Evolutionary conservation across 2,329 filamentous ascomycete species (phyloP), one percentile per base, ranked within the genome.

Genomic region (Xylaria sp.): DNA sequence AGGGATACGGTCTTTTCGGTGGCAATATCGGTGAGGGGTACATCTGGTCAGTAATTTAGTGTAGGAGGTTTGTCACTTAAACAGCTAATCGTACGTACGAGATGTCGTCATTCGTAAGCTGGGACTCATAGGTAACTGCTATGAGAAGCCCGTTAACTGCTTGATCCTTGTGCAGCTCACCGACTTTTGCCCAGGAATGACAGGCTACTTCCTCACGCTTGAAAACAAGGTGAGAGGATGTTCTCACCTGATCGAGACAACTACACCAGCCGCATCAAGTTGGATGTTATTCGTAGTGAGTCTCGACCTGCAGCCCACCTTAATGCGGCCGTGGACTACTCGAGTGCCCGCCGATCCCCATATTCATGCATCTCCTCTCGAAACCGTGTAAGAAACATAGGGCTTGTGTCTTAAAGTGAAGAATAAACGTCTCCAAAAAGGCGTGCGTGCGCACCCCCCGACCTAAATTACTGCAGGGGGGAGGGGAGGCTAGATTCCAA

Each of bases 121-220:
- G 27, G 16, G 40, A 44, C 40, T 44, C 6, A 10, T 47, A 21
- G n/a, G 25, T 29, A 44, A 32, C 29, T 9, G 48, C 29, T 35
- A 37, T 37, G 13, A 50, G 57, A 58, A 25, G 25, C 48, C 37
- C 37, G 47, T 40, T 35, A 27, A 60, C 40, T 44, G 37, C 25
- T 55, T 47, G 47, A 51, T 25, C 60, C 69, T 66, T 70, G 66
- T 70, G 73, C 63, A 60, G 70, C 71, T 76, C 75, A 77, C 75
- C 75, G 75, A 76, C 75, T 76, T 76, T 76, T 76, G 69, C 53
- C 71, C 63, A 69, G 66, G 63, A 60, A 60, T 61, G 40, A 62
- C 27, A 37, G 18, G 13, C 27, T 35, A 18, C 51, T 66, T 53
- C 40, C 68, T 55, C 44, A 12, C 12, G 23, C 32, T 53, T 18